phyloP scores from a whole-genome alignment of 2,329 filamentous ascomycete genomes.

The Cercospora sp. region DNA sequence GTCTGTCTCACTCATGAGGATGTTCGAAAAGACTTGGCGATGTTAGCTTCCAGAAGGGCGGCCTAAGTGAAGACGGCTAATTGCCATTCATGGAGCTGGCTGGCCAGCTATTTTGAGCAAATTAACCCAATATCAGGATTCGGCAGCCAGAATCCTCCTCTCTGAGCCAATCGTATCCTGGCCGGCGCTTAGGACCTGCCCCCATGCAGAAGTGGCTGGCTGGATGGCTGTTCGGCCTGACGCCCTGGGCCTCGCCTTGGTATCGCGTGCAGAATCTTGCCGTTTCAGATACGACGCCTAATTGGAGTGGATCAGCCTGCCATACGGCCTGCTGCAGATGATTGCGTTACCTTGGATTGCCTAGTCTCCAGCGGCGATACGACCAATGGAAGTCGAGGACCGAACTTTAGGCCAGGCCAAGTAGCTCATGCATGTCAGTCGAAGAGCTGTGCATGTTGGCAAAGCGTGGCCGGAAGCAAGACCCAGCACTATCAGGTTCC shows the following conservation, averaged over 20 bases:
- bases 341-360: constrained; percentile 17
- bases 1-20: not conserved
- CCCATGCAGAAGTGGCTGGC: constrained; percentile 23
- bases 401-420: not conserved
- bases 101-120: constrained; percentile 24
- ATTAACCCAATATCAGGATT: constrained; percentile 15
- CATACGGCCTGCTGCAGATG: constrained; percentile 19
- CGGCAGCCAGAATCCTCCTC: constrained; percentile 6
- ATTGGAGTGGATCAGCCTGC: constrained; percentile 13
- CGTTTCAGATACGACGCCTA: constrained; percentile 21
- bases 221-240: constrained; percentile 13
- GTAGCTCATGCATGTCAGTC: constrained; percentile 9
- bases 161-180: constrained; percentile 22
- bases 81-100: not conserved
- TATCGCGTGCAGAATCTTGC: constrained; percentile 14
- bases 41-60: not conserved
- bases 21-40: not conserved
- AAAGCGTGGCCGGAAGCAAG: not conserved
- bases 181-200: constrained; percentile 23
- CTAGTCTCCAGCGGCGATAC: constrained; percentile 6
- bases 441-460: not conserved
- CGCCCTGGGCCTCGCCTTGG: constrained; percentile 1
- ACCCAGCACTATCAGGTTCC: not conserved
- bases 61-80: constrained; percentile 14
- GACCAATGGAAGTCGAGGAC: not conserved